A percentile compares a stretch with the other conserved stretches of the same genome.
Evolutionary conservation across 805 yeast species (phyloP).

Genomic region (Ogataea naganishii): DNA sequence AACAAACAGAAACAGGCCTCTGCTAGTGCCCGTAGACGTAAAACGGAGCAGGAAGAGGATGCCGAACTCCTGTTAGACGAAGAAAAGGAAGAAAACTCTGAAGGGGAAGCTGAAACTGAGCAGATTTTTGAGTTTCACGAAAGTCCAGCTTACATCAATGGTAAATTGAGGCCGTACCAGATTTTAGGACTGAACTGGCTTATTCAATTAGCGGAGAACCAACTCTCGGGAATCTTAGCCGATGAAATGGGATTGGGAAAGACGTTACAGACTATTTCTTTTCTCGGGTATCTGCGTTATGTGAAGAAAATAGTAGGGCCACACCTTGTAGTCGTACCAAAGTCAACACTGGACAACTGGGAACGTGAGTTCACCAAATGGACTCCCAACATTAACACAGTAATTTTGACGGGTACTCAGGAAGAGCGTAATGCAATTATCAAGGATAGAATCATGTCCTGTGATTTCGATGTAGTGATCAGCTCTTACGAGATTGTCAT

Average conservation of each 20-base stretch:
- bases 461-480: slow-evolving; percentile 65
- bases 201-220: slow-evolving; percentile 56
- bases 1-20: slow-evolving; percentile 5
- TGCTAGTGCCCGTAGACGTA: slow-evolving; percentile 44
- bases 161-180: slow-evolving; percentile 64
- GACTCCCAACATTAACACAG: slow-evolving; percentile 71
- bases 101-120: slow-evolving; percentile 15
- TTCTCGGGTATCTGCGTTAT: slow-evolving; percentile 63
- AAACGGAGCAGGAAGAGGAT: slow-evolving; percentile 73
- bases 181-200: slow-evolving; percentile 79
- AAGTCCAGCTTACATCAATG: slow-evolving; percentile 46
- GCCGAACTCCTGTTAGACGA: slow-evolving; percentile 63
- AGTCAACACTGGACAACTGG: slow-evolving; percentile 79
- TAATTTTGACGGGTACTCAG: slow-evolving; percentile 69
- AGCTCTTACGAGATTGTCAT: slow-evolving; percentile 74
- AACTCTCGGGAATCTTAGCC: slow-evolving; percentile 68
- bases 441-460: slow-evolving; percentile 36
- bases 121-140: slow-evolving; percentile 39
- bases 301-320: slow-evolving; percentile 58
- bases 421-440: slow-evolving; percentile 53
- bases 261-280: slow-evolving; percentile 72
- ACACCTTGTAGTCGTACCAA: slow-evolving; percentile 68
- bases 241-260: slow-evolving; percentile 87
- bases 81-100: no score
- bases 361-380: slow-evolving; percentile 65